Base-by-base conservation (phyloP, 2,329 filamentous ascomycete species). In the Rhytidhysteron rufulum region DNA sequence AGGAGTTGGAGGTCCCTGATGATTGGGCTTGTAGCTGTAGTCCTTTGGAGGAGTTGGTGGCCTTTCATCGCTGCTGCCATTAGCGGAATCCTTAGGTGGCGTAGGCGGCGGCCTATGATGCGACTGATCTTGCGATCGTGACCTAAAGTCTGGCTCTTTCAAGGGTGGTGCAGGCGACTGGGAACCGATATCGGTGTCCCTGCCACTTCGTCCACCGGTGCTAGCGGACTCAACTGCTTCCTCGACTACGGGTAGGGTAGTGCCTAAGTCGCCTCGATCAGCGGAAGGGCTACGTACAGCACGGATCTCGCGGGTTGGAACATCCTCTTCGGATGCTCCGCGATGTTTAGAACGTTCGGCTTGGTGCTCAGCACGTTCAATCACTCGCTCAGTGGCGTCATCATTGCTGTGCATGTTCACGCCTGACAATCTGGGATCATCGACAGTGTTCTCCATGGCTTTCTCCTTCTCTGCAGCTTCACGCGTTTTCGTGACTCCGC, bases 401-500 rank as follows among this genome's bases (percentile, higher is more conserved):
- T 58, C 55, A 25, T 54, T 53, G 13, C 58, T 49, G 17, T 44
- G 42, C 10, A 62, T 40, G 41, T 68, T 69, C 37, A 67, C 49
- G n/a, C 65, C 64, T 7, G 62, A 47, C 5, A 71, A 59, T 4
- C 53, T 40, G 5, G 67, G 65, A 32, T 70, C 66, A 32, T 61
- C 53, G 13, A 62, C 42, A 1, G 61, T 52, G 19, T 54, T 51
- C 39, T 51, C 43, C 40, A 43, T 52, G 17, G 62, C 49, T 44
- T 66, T 66, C 47, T 72, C 69, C 32, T 84, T 76, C 31, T 82
- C 79, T 11, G 84, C 88, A 61, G 93, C 86, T 68, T 97, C 91
- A 11, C 79, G 77, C 2, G 89, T 93, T 80, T 90, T 94, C 16
- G 93, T 96, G 49, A 95, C 85, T 27, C 85, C 84, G 36, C 84